A percentile compares a stretch with the other conserved stretches of the same genome.
Evolutionary conservation across 805 yeast genomes (phyloP).

Genomic region (Pichia deserticola): DNA sequence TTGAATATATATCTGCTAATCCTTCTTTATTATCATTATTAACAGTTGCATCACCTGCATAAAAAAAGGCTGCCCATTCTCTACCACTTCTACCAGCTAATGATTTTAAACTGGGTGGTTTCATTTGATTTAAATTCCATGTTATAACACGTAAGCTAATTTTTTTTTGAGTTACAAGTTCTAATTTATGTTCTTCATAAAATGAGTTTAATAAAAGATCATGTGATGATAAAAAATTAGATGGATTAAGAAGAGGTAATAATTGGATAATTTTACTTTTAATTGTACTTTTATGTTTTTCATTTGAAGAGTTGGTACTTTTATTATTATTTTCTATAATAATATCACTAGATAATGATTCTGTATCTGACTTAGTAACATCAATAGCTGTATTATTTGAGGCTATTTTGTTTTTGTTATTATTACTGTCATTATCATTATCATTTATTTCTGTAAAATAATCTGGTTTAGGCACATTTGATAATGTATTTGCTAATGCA

Average conservation of each 20-base stretch:
- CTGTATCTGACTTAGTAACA: not conserved
- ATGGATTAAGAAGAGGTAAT: conserved; percentile 20
- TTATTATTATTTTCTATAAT: not conserved
- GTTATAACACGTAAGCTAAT: conserved; percentile 26
- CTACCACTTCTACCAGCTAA: conserved; percentile 6
- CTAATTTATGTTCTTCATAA: conserved; percentile 9
- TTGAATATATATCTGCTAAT: conserved; percentile 31
- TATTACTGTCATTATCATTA: not conserved
- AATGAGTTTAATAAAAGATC: conserved; percentile 8
- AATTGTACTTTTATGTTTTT: not conserved
- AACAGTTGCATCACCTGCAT: conserved; percentile 6
- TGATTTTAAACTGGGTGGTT: conserved; percentile 8
- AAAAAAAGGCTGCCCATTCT: conserved; percentile 10
- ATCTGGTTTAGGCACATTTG: not conserved
- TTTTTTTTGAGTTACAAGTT: not conserved
- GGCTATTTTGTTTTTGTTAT: not conserved
- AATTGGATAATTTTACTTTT: conserved; percentile 12
- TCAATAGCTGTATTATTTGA: no score
- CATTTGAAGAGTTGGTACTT: not conserved
- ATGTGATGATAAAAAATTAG: conserved; percentile 20
- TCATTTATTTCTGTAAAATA: not conserved
- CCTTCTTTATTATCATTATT: conserved; percentile 1
- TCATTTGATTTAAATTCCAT: conserved; percentile 32
- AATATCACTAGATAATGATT: not conserved
- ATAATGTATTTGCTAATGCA: not conserved